These are phyloP conservation scores for Globisporangium viniferum DNA, from an alignment of 352 stramenopile species.

Conservation along the genomic window DNA sequence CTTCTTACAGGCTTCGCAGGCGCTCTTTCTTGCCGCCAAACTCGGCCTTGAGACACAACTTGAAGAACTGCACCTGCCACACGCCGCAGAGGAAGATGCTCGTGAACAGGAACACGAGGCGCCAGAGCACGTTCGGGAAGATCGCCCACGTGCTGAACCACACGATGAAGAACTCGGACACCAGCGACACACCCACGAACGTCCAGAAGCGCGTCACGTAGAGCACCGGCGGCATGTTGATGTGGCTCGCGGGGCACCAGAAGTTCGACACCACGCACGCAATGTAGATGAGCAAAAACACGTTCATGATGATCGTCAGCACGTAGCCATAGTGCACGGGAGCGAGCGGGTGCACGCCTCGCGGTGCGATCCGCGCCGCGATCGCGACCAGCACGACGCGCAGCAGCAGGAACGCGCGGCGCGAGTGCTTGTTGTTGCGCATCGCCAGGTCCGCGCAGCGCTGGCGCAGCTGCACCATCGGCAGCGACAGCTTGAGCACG, in stretches of 20 bases:
- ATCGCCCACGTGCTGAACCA: conserved; percentile 80
- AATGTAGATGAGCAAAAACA: conserved; percentile 73
- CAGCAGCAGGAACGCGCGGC: conserved; percentile 50
- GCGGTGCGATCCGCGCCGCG: conserved; percentile 51
- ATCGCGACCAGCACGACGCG: conserved; percentile 56
- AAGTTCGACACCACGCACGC: conserved; percentile 82
- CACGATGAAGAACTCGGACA: conserved; percentile 64
- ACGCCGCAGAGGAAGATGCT: conserved; percentile 47
- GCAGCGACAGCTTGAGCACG: conserved; percentile 55
- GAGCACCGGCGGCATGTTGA: conserved; percentile 68
- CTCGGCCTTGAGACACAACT: conserved; percentile 62
- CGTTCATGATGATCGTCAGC: conserved; percentile 77
- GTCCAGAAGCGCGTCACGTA: conserved; percentile 74
- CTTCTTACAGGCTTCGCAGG: conserved; percentile 56
- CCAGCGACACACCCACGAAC: conserved; percentile 42
- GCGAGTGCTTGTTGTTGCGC: conserved; percentile 45
- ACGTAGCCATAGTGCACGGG: conserved; percentile 74
- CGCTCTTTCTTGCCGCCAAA: conserved; percentile 81
- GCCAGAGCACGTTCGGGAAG: conserved; percentile 76
- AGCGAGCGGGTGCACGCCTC: conserved; percentile 64
- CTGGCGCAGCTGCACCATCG: conserved; percentile 56
- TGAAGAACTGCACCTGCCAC: conserved; percentile 73
- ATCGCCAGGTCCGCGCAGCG: conserved; percentile 55
- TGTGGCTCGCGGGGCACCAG: conserved; percentile 44
- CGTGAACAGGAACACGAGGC: conserved; percentile 58